Evolutionary conservation across 352 stramenopile species (phyloP), one percentile per base, ranked within the genome.

Genomic region (Globisporangium apiculatum): DNA sequence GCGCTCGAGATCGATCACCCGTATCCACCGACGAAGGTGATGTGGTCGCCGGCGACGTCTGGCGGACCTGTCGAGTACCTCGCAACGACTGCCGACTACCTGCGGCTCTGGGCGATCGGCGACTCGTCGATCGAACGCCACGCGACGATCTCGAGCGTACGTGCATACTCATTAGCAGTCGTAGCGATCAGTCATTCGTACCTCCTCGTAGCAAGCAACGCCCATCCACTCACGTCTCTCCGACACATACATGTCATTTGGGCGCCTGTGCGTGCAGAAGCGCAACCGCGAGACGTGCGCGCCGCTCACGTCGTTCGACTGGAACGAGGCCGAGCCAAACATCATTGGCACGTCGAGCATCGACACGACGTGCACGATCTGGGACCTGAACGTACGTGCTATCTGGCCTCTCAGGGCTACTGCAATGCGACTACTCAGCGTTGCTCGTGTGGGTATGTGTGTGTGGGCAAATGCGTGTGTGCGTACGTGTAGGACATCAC

Each of bases 361-460:
- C 60, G 96, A 99, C 59, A 99, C 92, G 9, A 99, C 96, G 5
- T 99, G 96, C 76, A 99, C 96, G 12, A 98, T 99, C 58, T 99
- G 97, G 97, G 97, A 99, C 65, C 73, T 99, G 48, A 94, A 93
- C 45, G 92, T 97, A 56, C 64, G 89, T 48, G 12, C 51, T 38
- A 31, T 31, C 24, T 31, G 24, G 24, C 24, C 24, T 31, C 2
- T 31, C 24, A 3, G 24, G 24, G 2, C 24, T 31, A 31, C 24
- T 31, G 24, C 24, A 31, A 31, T 31, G 24, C 24, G 24, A 31
- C 24, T 31, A 31, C 24, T 31, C 24, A 31, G 24, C 24, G 24
- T 31, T 31, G 24, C 24, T 31, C 24, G 24, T 31, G 24, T 31
- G 24, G 24, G 24, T 31, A 31, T 31, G 24, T 31, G 2, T 31